A percentile compares a stretch with the other conserved stretches of the same genome.
These are phyloP conservation scores for Candida qinlingensis DNA, from an alignment of 805 yeast genomes.

Conservation along the genomic window DNA sequence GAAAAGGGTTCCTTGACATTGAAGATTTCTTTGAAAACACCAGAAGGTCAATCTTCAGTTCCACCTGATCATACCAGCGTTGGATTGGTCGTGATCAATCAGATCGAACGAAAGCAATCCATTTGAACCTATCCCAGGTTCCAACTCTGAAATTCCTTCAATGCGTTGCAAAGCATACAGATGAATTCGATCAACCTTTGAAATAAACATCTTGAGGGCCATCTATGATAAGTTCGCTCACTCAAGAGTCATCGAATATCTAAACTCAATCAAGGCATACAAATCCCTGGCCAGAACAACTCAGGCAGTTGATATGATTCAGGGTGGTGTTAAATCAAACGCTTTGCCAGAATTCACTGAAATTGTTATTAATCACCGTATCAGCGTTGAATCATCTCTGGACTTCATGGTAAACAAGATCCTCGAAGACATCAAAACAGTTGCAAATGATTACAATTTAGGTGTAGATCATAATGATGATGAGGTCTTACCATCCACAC, in stretches of 20 bases:
- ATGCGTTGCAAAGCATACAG: conserved; percentile 52
- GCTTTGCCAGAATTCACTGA: conserved; percentile 49
- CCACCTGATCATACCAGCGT: conserved; percentile 74
- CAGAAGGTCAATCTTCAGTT: conserved; percentile 70
- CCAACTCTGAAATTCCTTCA: conserved; percentile 52
- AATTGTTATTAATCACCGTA: conserved; percentile 43
- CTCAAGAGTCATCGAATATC: conserved; percentile 28
- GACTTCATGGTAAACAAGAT: conserved; percentile 28
- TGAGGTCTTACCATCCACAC: conserved; percentile 12
- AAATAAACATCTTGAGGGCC: conserved; percentile 30
- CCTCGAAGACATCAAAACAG: conserved; percentile 24
- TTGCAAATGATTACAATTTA: conserved; percentile 38
- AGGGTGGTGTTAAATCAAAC: conserved; percentile 8
- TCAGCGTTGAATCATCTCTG: conserved; percentile 41
- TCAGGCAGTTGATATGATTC: conserved; percentile 45
- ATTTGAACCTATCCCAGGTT: conserved; percentile 39
- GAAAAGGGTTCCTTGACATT: conserved; percentile 59
- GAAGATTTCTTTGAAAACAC: conserved; percentile 44
- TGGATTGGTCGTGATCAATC: conserved; percentile 52
- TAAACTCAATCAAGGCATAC: conserved; percentile 40
- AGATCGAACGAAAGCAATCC: conserved; percentile 54
- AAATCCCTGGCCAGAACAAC: conserved; percentile 24
- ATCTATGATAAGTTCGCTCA: conserved; percentile 31
- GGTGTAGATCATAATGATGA: conserved; percentile 32
- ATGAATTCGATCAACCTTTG: conserved; percentile 21